Evolutionary conservation across 306 rosid genomes (phyloP).

Genomic region (Cercis canadensis): DNA sequence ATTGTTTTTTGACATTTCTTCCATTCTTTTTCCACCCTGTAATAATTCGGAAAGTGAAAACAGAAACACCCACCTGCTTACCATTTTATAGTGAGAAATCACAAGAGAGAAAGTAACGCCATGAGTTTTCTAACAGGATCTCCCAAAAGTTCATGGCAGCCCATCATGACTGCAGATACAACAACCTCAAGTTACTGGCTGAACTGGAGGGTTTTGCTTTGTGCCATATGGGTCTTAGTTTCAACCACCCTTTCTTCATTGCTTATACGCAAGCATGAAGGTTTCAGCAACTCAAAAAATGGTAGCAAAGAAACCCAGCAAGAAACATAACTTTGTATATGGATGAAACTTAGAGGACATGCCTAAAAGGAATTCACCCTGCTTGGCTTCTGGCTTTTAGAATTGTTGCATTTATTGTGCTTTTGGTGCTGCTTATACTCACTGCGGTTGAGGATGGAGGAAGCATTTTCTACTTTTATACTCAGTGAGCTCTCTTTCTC

Average conservation of each 20-base stretch:
- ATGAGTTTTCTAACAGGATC: constrained; percentile 73
- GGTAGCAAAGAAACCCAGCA: constrained; percentile 44
- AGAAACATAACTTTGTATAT: constrained; percentile 53
- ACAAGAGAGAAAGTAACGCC: background rate
- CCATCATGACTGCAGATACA: constrained; percentile 68
- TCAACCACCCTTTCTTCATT: constrained; percentile 50
- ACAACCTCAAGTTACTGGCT: constrained; percentile 75
- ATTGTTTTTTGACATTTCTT: no score
- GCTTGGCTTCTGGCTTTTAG: constrained; percentile 78
- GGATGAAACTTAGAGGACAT: constrained; percentile 81
- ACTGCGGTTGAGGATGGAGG: constrained; percentile 59
- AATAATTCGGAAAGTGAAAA: no score
- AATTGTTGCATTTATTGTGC: constrained; percentile 61
- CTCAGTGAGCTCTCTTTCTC: constrained; percentile 72
- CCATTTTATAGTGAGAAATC: no score
- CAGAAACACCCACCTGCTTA: no score
- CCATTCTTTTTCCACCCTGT: no score
- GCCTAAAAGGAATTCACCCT: constrained; percentile 71
- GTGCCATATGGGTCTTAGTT: constrained; percentile 59
- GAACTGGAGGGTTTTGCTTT: constrained; percentile 82
- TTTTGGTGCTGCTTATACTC: constrained; percentile 61
- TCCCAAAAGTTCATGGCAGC: constrained; percentile 65
- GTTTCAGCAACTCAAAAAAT: constrained; percentile 40
- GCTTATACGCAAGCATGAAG: constrained; percentile 74
- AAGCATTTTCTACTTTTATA: constrained; percentile 73